Evolutionary conservation across 441 rosid genomes (phyloP).

Genomic region (Metrosideros polymorpha): DNA sequence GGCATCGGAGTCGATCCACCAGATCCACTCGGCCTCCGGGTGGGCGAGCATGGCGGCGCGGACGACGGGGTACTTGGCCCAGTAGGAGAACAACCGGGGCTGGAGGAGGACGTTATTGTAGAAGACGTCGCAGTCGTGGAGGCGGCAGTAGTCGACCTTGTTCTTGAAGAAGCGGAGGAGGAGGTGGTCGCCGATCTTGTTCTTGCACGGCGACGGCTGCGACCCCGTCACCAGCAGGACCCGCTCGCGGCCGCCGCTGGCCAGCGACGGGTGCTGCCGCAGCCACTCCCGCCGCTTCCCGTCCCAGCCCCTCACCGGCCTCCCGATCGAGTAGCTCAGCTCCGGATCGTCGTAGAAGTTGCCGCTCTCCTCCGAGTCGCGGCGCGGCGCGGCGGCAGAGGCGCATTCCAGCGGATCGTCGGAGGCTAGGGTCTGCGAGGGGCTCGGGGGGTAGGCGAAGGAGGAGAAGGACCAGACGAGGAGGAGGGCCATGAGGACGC

Average conservation of each 20-base stretch:
- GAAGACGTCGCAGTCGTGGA: slow-evolving; percentile 65
- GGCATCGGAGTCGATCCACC: slow-evolving; percentile 99
- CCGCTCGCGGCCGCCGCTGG: slow-evolving; percentile 35
- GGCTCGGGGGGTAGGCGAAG: slow-evolving; percentile 9
- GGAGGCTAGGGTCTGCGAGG: neutral
- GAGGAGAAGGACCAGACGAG: slow-evolving; percentile 53
- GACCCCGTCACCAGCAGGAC: slow-evolving; percentile 74
- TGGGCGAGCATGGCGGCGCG: slow-evolving; percentile 88
- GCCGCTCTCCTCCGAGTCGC: slow-evolving; percentile 10
- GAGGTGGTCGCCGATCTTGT: slow-evolving; percentile 74
- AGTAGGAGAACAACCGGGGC: slow-evolving; percentile 58
- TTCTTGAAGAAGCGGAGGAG: slow-evolving; percentile 70
- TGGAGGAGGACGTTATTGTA: slow-evolving; percentile 66
- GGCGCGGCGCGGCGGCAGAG: slow-evolving; percentile 13
- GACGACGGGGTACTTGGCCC: slow-evolving; percentile 78
- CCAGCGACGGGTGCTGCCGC: slow-evolving; percentile 58
- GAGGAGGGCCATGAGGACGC: slow-evolving; percentile 33
- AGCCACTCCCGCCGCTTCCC: slow-evolving; percentile 68
- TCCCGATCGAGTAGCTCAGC: slow-evolving; percentile 48
- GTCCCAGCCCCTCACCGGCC: slow-evolving; percentile 60
- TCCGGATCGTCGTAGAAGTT: slow-evolving; percentile 68
- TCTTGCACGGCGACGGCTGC: slow-evolving; percentile 69
- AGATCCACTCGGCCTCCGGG: slow-evolving; percentile 98
- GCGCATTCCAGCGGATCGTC: neutral
- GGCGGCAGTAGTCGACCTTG: slow-evolving; percentile 81